Evolutionary conservation across 331 rosid genomes (phyloP).

Genomic region (Acacia concinna): DNA sequence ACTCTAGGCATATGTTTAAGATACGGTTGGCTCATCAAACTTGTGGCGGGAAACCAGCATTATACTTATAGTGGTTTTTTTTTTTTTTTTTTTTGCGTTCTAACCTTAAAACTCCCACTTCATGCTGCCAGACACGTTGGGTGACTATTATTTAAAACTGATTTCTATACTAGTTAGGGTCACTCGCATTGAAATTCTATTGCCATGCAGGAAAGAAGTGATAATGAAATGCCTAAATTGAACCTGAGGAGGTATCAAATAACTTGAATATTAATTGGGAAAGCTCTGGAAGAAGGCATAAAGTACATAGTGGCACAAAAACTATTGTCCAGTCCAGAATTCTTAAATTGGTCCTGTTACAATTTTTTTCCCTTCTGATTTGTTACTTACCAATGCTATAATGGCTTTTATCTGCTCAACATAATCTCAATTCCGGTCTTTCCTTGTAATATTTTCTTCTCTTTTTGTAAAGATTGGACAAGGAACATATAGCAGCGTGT

Average conservation of each 20-base stretch:
- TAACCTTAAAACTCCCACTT: too few relatives aligned
- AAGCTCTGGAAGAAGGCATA: not conserved
- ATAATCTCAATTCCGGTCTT: not conserved
- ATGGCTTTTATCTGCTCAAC: conserved; percentile 5
- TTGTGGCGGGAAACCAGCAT: too few relatives aligned
- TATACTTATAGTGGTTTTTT: too few relatives aligned
- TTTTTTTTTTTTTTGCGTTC: too few relatives aligned
- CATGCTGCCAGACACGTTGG: not conserved
- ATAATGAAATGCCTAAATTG: not conserved
- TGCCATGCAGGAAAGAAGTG: too few relatives aligned
- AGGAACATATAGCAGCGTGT: conserved; percentile 97
- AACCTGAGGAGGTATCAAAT: not conserved
- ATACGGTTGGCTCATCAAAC: not conserved
- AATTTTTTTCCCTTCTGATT: not conserved
- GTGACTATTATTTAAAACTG: too few relatives aligned
- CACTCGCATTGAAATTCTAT: too few relatives aligned
- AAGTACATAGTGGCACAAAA: not conserved
- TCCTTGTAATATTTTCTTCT: not conserved
- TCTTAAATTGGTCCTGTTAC: not conserved
- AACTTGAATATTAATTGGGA: not conserved
- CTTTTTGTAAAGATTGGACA: conserved; percentile 72
- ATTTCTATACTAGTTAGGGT: too few relatives aligned
- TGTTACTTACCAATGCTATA: conserved; percentile 12
- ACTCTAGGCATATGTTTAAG: not conserved
- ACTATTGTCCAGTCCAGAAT: not conserved